Conservation (phyloP, 768 basidiomycete species). For the Boletus speciosus region DNA sequence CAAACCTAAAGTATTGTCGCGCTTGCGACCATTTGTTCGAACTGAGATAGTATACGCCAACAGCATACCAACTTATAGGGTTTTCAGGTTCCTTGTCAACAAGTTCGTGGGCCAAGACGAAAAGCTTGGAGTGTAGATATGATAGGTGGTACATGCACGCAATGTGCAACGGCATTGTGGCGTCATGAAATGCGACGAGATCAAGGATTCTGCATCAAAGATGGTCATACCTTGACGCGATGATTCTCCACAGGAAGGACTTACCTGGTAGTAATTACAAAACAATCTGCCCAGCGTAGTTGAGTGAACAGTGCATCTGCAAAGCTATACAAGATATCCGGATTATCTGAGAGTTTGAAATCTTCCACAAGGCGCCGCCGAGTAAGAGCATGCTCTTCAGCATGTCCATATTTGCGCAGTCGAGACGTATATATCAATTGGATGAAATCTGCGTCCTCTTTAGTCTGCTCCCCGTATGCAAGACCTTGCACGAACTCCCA, state of each 20-base stretch:
- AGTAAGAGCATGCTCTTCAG: slow-evolving; percentile 75
- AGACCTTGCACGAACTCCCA: slow-evolving; percentile 94
- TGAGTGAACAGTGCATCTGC: slow-evolving; percentile 87
- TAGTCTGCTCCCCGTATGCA: slow-evolving; percentile 76
- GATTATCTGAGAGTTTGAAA: slow-evolving; percentile 84
- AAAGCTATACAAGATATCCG: slow-evolving; percentile 86
- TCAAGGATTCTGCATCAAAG: slow-evolving; percentile 65
- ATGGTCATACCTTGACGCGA: neutral
- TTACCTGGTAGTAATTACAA: slow-evolving; percentile 78
- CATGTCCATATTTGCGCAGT: slow-evolving; percentile 86
- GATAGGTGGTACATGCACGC: slow-evolving; percentile 97
- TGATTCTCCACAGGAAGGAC: neutral
- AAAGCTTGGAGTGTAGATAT: slow-evolving; percentile 87
- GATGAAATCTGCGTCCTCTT: slow-evolving; percentile 88
- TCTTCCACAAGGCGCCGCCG: slow-evolving; percentile 78
- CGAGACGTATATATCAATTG: slow-evolving; percentile 90
- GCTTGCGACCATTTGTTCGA: slow-evolving; percentile 87
- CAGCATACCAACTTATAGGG: slow-evolving; percentile 96
- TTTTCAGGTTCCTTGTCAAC: slow-evolving; percentile 93
- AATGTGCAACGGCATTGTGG: slow-evolving; percentile 90
- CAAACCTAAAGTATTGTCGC: slow-evolving; percentile 89
- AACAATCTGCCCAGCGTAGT: slow-evolving; percentile 95
- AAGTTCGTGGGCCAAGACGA: slow-evolving; percentile 94
- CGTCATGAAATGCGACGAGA: slow-evolving; percentile 79
- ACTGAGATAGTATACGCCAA: slow-evolving; percentile 94